phyloP scores from a whole-genome alignment of 1,284 basidiomycete genomes.

The Cryptococcus deneoformans region DNA sequence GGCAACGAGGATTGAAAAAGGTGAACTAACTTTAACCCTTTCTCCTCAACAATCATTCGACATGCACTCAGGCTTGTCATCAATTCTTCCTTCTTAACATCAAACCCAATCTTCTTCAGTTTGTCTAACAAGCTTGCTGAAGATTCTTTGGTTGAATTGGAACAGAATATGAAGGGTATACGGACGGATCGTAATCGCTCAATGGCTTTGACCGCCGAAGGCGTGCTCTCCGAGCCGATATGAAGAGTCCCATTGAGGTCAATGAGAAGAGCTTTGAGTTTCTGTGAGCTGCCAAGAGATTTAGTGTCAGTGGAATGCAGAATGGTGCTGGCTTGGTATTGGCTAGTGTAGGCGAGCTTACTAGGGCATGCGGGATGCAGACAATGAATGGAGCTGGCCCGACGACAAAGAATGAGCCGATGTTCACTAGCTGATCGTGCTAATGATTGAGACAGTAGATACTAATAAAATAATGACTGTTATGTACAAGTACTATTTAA shows the following conservation, averaged over 20 bases:
- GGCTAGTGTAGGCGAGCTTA: no score
- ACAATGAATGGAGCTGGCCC: no score
- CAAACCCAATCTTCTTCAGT: constrained; percentile 57
- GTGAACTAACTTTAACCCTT: constrained; percentile 52
- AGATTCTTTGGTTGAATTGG: constrained; percentile 56
- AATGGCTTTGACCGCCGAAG: constrained; percentile 57
- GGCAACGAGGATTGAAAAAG: neutral
- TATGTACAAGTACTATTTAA: no score
- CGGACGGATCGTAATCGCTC: constrained; percentile 51
- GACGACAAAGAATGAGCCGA: no score
- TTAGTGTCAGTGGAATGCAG: no score
- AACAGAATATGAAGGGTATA: constrained; percentile 61
- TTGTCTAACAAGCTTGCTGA: constrained; percentile 51
- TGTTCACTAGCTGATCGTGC: no score
- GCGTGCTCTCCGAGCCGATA: constrained; percentile 56
- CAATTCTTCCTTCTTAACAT: constrained; percentile 53
- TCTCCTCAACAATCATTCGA: constrained; percentile 52
- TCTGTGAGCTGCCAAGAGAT: constrained; percentile 1
- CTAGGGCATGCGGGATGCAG: no score
- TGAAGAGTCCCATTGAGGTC: constrained; percentile 69
- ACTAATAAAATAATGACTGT: no score
- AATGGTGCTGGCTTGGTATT: no score
- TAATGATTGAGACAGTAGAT: no score
- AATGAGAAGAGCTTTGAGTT: constrained; percentile 57
- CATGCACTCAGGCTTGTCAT: constrained; percentile 65